A percentile compares a stretch with the other conserved stretches of the same genome.
Evolutionary conservation across 495 filamentous ascomycete species (phyloP).

Genomic region (Astrothelium macrocarpum): DNA sequence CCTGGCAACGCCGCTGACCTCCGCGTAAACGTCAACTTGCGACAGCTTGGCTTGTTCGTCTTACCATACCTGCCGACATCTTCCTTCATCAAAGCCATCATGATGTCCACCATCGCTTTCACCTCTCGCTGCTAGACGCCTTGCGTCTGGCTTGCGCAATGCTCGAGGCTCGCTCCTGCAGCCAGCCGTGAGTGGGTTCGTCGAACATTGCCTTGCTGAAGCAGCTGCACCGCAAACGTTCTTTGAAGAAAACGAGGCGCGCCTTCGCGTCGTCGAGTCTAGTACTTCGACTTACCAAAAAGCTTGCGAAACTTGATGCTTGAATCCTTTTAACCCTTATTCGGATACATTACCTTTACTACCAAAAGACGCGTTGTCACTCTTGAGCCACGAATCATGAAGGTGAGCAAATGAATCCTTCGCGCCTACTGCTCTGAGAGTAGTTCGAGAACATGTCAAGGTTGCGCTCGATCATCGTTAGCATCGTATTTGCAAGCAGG

Average conservation of each 20-base stretch:
- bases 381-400: conserved; percentile 7
- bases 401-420: conserved; percentile 8
- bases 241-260: conserved; percentile 13
- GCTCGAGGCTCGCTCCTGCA: conserved; percentile 26
- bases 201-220: conserved; percentile 23
- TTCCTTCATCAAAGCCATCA: conserved; percentile 10
- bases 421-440: neutral
- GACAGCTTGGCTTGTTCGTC: neutral
- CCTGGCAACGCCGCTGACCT: conserved; percentile 4
- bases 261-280: conserved; percentile 5
- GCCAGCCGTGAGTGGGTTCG: conserved; percentile 31
- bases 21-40: conserved; percentile 1
- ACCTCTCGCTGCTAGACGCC: conserved; percentile 35
- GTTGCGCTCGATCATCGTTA: no score
- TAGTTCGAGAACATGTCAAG: neutral
- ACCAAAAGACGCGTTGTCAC: neutral
- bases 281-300: neutral
- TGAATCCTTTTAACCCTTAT: neutral
- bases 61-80: neutral
- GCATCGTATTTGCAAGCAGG: no score
- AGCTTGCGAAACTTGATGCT: neutral
- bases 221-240: conserved; percentile 14
- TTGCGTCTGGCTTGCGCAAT: conserved; percentile 34
- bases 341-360: neutral
- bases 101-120: conserved; percentile 18